These are phyloP conservation scores for Astrephomene gubernaculifera DNA, from an alignment of 139 green algal species.

Conservation along the genomic window DNA sequence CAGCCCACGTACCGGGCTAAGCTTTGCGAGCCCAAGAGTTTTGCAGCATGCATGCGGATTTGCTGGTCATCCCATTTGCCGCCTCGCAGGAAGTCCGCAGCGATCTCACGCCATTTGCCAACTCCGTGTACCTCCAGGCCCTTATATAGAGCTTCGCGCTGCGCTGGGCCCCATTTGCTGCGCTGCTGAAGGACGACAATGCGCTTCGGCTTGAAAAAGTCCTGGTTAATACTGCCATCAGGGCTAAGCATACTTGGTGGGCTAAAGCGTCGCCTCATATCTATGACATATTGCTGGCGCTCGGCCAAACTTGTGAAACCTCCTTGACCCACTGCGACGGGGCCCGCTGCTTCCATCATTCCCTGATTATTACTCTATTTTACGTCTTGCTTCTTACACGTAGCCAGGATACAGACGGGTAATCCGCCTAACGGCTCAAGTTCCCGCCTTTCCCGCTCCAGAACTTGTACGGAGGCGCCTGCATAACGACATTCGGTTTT, in stretches of 20 bases:
- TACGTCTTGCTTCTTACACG: too few species aligned
- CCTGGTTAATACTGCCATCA: conserved; percentile 81
- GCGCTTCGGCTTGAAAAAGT: conserved; percentile 84
- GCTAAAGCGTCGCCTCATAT: conserved; percentile 74
- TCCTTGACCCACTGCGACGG: too few species aligned
- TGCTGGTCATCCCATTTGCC: conserved; percentile 55
- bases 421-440: too few species aligned
- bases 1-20: conserved; percentile 65
- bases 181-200: conserved; percentile 61
- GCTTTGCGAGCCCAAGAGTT: conserved; percentile 81
- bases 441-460: too few species aligned
- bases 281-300: conserved; percentile 61
- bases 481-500: too few species aligned
- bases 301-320: too few species aligned
- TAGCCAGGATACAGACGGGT: too few species aligned
- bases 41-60: conserved; percentile 73
- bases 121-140: conserved; percentile 80
- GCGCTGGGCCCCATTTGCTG: conserved; percentile 68
- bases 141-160: conserved; percentile 72
- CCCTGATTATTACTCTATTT: too few species aligned
- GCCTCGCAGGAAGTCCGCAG: conserved; percentile 55
- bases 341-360: too few species aligned
- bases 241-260: conserved; percentile 71
- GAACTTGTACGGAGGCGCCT: too few species aligned
- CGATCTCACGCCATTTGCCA: conserved; percentile 79